These are phyloP conservation scores for Chaetomium strumarium DNA, from an alignment of 2,329 filamentous ascomycete species.

Conservation along the genomic window DNA sequence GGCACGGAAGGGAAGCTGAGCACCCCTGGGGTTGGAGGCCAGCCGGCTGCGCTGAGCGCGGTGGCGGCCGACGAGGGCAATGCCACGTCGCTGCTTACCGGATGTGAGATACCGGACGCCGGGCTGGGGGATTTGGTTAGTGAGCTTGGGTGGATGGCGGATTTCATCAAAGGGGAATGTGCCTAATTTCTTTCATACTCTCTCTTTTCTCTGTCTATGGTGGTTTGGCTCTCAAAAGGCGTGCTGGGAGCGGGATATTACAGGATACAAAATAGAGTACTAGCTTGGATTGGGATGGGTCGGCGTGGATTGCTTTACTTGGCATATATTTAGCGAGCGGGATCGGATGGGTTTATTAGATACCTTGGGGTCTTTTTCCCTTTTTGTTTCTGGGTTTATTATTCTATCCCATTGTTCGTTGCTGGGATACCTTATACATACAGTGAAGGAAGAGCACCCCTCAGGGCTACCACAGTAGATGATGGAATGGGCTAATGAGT, in stretches of 20 bases:
- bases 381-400: neutral
- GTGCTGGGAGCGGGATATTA: neutral
- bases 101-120: slow-evolving; percentile 27
- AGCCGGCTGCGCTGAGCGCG: no score
- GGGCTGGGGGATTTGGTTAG: slow-evolving; percentile 33
- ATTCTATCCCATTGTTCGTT: neutral
- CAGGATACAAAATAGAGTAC: neutral
- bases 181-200: neutral
- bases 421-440: neutral
- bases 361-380: neutral
- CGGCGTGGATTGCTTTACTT: slow-evolving; percentile 4
- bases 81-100: neutral
- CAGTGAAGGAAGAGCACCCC: no score
- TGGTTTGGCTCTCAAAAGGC: neutral
- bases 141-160: slow-evolving; percentile 49
- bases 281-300: neutral
- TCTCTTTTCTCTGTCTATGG: neutral
- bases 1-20: slow-evolving; percentile 24
- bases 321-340: no score
- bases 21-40: neutral
- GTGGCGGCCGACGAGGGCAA: neutral
- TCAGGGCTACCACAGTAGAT: no score
- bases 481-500: no score
- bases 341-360: no score
- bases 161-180: slow-evolving; percentile 37